phyloP scores from a whole-genome alignment of 2,329 filamentous ascomycete species.

The Penicillium sp. region DNA sequence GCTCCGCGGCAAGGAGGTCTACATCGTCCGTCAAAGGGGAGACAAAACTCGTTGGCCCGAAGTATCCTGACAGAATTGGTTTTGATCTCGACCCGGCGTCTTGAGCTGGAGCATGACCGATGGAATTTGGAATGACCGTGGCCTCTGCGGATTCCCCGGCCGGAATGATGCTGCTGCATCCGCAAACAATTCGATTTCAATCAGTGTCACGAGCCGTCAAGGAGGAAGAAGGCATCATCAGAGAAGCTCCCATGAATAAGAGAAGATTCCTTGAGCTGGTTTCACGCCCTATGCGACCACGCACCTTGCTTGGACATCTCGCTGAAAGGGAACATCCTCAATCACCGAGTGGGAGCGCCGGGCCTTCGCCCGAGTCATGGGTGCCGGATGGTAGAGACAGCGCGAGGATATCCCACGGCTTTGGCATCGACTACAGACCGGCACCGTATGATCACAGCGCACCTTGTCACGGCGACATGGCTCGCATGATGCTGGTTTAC shows the following conservation, averaged over 20 bases:
- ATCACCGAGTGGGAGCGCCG: constrained; percentile 8
- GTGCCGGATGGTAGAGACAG: constrained; percentile 32
- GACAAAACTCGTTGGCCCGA: constrained; percentile 33
- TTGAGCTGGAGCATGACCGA: neutral
- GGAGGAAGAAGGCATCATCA: no score
- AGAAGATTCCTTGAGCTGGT: no score
- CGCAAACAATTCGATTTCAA: no score
- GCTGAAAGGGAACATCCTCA: constrained; percentile 11
- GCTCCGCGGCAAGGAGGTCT: constrained; percentile 14
- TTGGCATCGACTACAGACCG: constrained; percentile 25
- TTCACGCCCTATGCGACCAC: neutral
- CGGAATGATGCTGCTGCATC: neutral
- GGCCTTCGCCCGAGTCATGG: constrained; percentile 19
- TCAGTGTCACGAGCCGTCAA: no score
- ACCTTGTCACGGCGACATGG: constrained; percentile 30
- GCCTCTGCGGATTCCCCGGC: neutral
- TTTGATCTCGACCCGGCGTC: constrained; percentile 1
- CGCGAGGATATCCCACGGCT: constrained; percentile 14
- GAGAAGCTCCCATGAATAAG: no score
- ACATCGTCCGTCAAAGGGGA: constrained; percentile 21
- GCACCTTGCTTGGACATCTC: constrained; percentile 5
- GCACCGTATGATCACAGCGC: constrained; percentile 26
- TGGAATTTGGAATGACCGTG: neutral
- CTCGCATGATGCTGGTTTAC: constrained; percentile 29
- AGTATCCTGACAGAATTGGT: constrained; percentile 23